phyloP scores from a whole-genome alignment of 441 rosid species.

The Populus hybrid region DNA sequence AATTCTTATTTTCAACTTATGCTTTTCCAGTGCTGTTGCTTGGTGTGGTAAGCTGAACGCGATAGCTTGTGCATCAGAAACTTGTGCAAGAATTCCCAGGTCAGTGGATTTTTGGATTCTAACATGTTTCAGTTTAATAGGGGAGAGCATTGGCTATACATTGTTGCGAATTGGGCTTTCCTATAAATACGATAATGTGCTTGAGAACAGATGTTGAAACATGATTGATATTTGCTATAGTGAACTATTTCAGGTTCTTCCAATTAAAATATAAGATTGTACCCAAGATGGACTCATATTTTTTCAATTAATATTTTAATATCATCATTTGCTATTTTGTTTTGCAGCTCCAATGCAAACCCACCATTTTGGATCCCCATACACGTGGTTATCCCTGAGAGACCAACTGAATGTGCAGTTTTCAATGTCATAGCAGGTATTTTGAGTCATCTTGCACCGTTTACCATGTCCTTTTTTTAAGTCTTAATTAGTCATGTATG shows the following conservation, averaged over 20 bases:
- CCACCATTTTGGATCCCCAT: conserved; percentile 99
- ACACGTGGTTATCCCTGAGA: conserved; percentile 93
- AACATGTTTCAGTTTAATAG: not conserved
- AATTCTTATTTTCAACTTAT: not conserved
- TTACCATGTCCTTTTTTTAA: not conserved
- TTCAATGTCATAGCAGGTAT: conserved; percentile 96
- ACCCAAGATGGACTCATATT: not conserved
- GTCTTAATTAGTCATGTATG: not conserved
- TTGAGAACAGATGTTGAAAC: not conserved
- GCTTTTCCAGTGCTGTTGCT: conserved; percentile 75
- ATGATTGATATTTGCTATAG: not conserved
- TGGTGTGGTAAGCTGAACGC: conserved; percentile 99
- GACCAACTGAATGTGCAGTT: conserved; percentile 93
- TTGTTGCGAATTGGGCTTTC: not conserved
- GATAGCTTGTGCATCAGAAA: conserved; percentile 97
- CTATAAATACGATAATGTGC: not conserved
- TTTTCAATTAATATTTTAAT: not conserved
- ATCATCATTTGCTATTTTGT: not conserved
- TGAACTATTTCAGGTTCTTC: not conserved
- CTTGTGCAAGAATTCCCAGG: conserved; percentile 99
- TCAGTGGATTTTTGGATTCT: conserved; percentile 15
- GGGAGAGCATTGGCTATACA: not conserved
- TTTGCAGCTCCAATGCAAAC: conserved; percentile 79
- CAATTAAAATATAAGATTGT: not conserved
- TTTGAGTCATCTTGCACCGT: conserved; percentile 6